Evolutionary conservation across 306 rosid species (phyloP), one percentile per base, ranked within the genome.

Genomic region (Prinsepia uniflora): DNA sequence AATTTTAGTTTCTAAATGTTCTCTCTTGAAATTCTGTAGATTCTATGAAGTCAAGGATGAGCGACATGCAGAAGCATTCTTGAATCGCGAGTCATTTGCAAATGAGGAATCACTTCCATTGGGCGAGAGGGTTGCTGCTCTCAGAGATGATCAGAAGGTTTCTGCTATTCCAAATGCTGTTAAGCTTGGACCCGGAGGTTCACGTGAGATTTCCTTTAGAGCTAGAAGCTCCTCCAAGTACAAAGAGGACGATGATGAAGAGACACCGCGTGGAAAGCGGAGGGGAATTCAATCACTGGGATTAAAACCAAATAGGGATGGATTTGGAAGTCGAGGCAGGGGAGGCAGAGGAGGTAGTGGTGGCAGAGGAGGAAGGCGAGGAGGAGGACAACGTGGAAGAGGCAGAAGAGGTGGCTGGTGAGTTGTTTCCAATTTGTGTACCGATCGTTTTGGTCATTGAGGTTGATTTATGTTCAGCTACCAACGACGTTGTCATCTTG

Each of bases 41-140:
- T 79, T 94, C 84, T 84, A 85, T 73, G 98, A 94, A 78, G 81
- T 87, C 60, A 94, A 90, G 90, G 84, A 94, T 65, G 96, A 89
- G 75, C 78, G 80, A 77, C 97, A 94, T 64, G 97, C 97, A 12
- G 98, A 90, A 65, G 98, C 98, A 19, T 90, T 90, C 81, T 75
- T 86, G 86, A 90, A 82, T 75, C 78, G 76, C 48, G 81, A 76
- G 63, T 94, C 98, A 65, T 90, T 89, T 76, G 92, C 89, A 44
- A 86, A 73, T 57, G 95, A 94, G 83, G 87, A 87, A 10, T 34
- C 79, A 12, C 90, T 94, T 81, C 86, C 97, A 48, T 34, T 93
- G 74, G 98, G 96, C 62, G 98, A 93, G 65, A 87, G 94, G 77
- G 85, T 85, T 60, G 87, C 86, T 34, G 80, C 88, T 75, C 82